A percentile compares a stretch with the other conserved stretches of the same genome.
These are phyloP conservation scores for Lepidium campestre DNA, from an alignment of 441 rosid species.

Conservation along the genomic window DNA sequence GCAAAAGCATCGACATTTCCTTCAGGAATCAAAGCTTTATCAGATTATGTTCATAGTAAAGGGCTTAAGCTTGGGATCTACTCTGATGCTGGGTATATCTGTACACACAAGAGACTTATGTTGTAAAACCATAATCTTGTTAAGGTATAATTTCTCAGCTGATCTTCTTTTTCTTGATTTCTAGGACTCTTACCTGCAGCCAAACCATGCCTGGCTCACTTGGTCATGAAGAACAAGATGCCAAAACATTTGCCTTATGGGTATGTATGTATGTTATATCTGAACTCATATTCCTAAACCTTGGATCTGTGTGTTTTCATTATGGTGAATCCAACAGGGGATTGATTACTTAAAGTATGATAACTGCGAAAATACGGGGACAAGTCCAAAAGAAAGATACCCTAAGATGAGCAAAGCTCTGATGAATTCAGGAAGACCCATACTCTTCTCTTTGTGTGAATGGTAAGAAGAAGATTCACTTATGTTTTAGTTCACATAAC, in stretches of 20 bases:
- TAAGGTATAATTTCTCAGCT: background rate
- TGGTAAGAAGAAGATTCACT: slow-evolving; percentile 34
- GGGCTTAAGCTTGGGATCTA: slow-evolving; percentile 71
- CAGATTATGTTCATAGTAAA: slow-evolving; percentile 66
- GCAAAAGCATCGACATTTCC: slow-evolving; percentile 48
- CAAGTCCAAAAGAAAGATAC: slow-evolving; percentile 62
- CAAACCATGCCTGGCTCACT: slow-evolving; percentile 69
- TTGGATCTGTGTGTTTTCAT: background rate
- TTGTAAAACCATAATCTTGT: background rate
- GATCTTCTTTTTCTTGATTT: background rate
- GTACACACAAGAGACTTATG: background rate
- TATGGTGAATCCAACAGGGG: slow-evolving; percentile 37
- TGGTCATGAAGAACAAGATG: slow-evolving; percentile 69
- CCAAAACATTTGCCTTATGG: slow-evolving; percentile 72
- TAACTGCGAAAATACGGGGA: slow-evolving; percentile 52
- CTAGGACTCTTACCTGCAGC: slow-evolving; percentile 64
- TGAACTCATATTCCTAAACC: background rate
- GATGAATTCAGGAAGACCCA: slow-evolving; percentile 50
- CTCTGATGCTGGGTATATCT: slow-evolving; percentile 59
- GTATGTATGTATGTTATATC: slow-evolving; percentile 26
- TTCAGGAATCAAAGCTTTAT: slow-evolving; percentile 59
- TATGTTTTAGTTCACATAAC: background rate
- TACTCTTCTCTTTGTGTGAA: slow-evolving; percentile 73
- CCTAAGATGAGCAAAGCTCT: slow-evolving; percentile 64
- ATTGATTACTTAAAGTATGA: slow-evolving; percentile 77